phyloP scores from a whole-genome alignment of 805 yeast genomes.

The Blastobotrys attinorum region DNA sequence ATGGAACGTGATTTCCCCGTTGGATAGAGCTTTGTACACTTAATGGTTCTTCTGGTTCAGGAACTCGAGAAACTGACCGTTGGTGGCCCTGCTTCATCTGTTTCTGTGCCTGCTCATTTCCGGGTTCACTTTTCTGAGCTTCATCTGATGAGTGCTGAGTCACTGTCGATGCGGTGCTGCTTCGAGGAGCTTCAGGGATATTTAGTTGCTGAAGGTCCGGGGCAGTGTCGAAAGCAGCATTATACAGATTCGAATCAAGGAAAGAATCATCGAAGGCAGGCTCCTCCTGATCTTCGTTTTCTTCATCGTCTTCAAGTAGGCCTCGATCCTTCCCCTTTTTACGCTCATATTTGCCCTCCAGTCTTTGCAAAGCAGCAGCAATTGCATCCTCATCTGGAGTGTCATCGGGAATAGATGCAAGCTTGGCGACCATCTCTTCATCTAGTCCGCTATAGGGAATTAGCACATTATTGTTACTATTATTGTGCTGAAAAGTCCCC shows the following conservation, averaged over 20 bases:
- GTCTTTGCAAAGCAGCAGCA: conserved; percentile 60
- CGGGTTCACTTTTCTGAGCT: not conserved
- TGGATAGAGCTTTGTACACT: not conserved
- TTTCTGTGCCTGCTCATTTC: too few relatives aligned
- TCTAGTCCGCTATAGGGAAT: conserved; percentile 14
- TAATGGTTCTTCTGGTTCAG: not conserved
- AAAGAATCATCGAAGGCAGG: not conserved
- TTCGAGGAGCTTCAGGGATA: not conserved
- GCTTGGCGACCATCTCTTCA: conserved; percentile 57
- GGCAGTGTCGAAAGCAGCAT: conserved; percentile 15
- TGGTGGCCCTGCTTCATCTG: not conserved
- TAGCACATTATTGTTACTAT: not conserved
- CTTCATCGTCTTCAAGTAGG: not conserved
- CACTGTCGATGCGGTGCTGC: not conserved
- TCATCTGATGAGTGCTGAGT: not conserved
- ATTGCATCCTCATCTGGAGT: conserved; percentile 62
- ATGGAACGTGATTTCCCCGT: conserved; percentile 62
- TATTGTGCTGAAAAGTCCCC: too few relatives aligned
- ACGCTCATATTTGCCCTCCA: conserved; percentile 52
- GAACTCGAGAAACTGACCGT: not conserved
- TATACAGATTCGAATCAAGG: conserved; percentile 10
- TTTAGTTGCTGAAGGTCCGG: not conserved
- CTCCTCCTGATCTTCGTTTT: not conserved
- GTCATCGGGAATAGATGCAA: conserved; percentile 83
- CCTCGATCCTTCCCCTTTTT: not conserved